These are phyloP conservation scores for Phytopythium litorale DNA, from an alignment of 352 stramenopile species.

Conservation along the genomic window DNA sequence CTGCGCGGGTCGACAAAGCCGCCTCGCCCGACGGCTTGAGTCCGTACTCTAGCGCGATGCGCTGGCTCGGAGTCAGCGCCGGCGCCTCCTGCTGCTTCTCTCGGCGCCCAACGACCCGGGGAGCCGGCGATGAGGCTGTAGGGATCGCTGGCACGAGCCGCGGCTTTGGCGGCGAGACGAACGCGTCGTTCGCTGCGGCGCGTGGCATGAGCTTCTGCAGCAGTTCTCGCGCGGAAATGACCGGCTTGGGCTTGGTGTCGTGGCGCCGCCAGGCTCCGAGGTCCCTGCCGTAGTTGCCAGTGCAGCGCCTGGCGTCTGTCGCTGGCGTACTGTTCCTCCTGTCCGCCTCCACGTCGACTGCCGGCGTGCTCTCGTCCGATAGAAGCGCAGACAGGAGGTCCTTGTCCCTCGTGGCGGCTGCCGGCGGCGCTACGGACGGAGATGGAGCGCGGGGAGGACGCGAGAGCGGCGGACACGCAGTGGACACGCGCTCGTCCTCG, in stretches of 20 bases:
- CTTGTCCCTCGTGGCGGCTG: background rate
- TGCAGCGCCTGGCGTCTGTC: background rate
- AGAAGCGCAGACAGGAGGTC: background rate
- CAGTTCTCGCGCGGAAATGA: slow-evolving; percentile 60
- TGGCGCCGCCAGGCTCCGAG: background rate
- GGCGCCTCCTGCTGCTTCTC: background rate
- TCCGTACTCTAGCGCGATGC: slow-evolving; percentile 65
- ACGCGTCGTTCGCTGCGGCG: slow-evolving; percentile 5
- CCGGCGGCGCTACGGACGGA: too few relatives aligned
- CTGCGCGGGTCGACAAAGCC: too few relatives aligned
- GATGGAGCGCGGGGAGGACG: slow-evolving; percentile 7
- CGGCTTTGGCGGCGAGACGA: slow-evolving; percentile 8
- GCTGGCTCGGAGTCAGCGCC: slow-evolving; percentile 35
- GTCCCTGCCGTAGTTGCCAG: background rate
- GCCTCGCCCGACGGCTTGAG: slow-evolving; percentile 9
- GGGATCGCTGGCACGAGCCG: background rate
- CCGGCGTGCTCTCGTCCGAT: background rate
- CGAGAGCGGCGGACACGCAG: background rate
- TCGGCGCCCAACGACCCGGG: background rate
- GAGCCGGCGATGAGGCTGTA: background rate
- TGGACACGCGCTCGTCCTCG: slow-evolving; percentile 26
- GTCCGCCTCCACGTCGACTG: background rate
- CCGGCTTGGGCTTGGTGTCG: slow-evolving; percentile 27
- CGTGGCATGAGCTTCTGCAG: slow-evolving; percentile 45
- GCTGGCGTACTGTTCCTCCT: background rate